A percentile compares a stretch with the other conserved stretches of the same genome.
Evolutionary conservation across 768 basidiomycete species (phyloP).

Genomic region (Tylopilus intermedius): DNA sequence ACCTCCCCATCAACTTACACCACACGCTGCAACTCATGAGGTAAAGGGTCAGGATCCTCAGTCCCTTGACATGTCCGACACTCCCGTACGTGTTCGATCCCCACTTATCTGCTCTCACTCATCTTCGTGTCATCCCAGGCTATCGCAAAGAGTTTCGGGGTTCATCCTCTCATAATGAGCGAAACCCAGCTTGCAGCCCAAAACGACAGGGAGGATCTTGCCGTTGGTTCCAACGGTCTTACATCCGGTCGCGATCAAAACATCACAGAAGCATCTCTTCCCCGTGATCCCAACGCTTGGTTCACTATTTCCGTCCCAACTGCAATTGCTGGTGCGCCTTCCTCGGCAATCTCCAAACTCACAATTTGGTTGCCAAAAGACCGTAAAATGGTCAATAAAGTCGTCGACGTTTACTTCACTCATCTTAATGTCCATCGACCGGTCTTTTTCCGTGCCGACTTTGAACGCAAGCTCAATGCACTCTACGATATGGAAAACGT

Average conservation of each 20-base stretch:
- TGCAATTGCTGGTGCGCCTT: constrained; percentile 32
- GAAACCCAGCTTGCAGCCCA: constrained; percentile 52
- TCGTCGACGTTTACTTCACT: constrained; percentile 69
- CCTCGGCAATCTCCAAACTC: constrained; percentile 26
- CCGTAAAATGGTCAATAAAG: constrained; percentile 54
- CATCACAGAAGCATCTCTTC: constrained; percentile 47
- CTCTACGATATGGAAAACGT: constrained; percentile 56
- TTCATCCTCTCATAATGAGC: constrained; percentile 63
- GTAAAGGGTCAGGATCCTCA: constrained; percentile 77
- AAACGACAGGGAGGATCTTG: constrained; percentile 66
- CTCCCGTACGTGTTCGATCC: constrained; percentile 38
- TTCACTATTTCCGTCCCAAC: constrained; percentile 48
- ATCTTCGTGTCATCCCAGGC: constrained; percentile 34
- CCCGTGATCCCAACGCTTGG: constrained; percentile 63
- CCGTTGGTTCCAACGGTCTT: constrained; percentile 69
- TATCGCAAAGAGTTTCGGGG: constrained; percentile 76
- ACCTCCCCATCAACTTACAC: constrained; percentile 20
- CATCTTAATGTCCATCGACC: constrained; percentile 79
- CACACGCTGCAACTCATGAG: constrained; percentile 25
- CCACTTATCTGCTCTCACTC: not conserved
- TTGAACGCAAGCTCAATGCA: constrained; percentile 57
- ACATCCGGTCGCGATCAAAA: constrained; percentile 65
- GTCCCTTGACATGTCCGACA: constrained; percentile 72
- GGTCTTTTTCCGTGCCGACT: constrained; percentile 64
- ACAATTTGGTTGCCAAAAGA: constrained; percentile 74